Base-by-base conservation (phyloP, 768 basidiomycete genomes). In the Boletus insuetus region DNA sequence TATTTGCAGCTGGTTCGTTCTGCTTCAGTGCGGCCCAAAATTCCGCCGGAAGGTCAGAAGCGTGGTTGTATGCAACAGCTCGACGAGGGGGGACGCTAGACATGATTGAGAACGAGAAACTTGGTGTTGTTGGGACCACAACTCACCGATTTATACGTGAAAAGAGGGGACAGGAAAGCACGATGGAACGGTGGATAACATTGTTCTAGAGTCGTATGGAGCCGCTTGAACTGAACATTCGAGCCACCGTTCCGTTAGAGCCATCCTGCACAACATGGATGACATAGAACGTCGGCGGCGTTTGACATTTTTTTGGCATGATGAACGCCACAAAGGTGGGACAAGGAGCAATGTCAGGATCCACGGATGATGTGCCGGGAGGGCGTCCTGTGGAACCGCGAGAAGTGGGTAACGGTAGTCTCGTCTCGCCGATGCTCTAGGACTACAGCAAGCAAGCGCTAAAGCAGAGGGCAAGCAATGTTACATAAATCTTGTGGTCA, bases 1-100 rank as follows among this genome's bases (percentile, higher is more conserved):
- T 66, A 46, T 82, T 80, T 11, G 75, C 71, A 26, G 66, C 60
- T 1, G 59, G 60, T 42, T 77, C 72, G 10, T 74, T 56, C 19
- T 47, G 51, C 11, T n/a, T 48, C 38, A 78, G 55, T 7, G 60
- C 57, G 2, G 35, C 55, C 71, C 73, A 74, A 8, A 77, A 72
- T 4, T 51, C 46, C 0, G 20, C 7, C 8, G 59, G 45, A 17
- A 79, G 54, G 6, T 55, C 57, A 0, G 53, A 44, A 24, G 60
- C 59, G 14, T 50, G 37, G 4, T 19, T 19, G 51, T 58, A 60
- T 12, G 44, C 37, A 20, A n/a, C 1, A 29, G 57, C 46, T 53
- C 52, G 49, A 32, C 22, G 43, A 42, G 44, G 12, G 12, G 39
- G 31, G 38, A 46, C 24, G n/a, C 51, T 50, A 43, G 61, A 39